Conservation (phyloP, 2,329 filamentous ascomycete genomes). For the Fusarium coffeatum region DNA sequence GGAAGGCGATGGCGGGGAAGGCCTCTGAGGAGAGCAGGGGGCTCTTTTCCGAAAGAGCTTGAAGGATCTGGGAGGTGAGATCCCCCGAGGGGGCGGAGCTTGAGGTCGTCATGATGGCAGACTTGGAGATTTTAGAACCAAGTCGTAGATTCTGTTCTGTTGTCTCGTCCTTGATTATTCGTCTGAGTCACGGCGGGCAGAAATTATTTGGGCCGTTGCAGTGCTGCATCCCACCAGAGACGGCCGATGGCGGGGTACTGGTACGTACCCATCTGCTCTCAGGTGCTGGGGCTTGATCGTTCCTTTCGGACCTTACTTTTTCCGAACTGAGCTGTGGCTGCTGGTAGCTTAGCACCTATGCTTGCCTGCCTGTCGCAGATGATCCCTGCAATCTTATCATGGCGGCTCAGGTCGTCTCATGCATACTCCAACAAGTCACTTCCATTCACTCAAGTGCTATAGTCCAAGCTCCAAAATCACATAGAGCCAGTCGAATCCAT, state of each 20-base stretch:
- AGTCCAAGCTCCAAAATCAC: conserved; percentile 17
- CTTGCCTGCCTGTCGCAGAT: conserved; percentile 17
- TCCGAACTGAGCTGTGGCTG: conserved; percentile 18
- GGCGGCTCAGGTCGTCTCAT: conserved; percentile 35
- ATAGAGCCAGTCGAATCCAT: conserved; percentile 14
- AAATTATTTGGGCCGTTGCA: conserved; percentile 41
- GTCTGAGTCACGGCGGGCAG: conserved; percentile 45
- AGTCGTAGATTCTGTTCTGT: conserved; percentile 21
- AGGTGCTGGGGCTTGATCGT: not conserved
- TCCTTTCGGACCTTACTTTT: conserved; percentile 28
- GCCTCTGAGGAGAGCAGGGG: conserved; percentile 75
- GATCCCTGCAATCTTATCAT: conserved; percentile 46
- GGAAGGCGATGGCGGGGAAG: conserved; percentile 74
- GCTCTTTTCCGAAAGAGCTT: conserved; percentile 71
- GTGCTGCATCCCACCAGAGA: conserved; percentile 35
- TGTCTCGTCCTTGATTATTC: conserved; percentile 28
- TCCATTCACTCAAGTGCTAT: conserved; percentile 16
- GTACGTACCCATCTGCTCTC: conserved; percentile 21
- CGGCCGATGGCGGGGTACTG: conserved; percentile 44
- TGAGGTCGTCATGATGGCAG: conserved; percentile 57
- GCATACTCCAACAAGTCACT: conserved; percentile 30
- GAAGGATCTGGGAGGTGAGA: conserved; percentile 72
- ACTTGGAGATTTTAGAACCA: conserved; percentile 23
- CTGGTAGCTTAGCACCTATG: not conserved
- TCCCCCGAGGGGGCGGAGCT: conserved; percentile 60